Evolutionary conservation across 1,284 basidiomycete species (phyloP).

Genomic region (Ganoderma leucocontextum): DNA sequence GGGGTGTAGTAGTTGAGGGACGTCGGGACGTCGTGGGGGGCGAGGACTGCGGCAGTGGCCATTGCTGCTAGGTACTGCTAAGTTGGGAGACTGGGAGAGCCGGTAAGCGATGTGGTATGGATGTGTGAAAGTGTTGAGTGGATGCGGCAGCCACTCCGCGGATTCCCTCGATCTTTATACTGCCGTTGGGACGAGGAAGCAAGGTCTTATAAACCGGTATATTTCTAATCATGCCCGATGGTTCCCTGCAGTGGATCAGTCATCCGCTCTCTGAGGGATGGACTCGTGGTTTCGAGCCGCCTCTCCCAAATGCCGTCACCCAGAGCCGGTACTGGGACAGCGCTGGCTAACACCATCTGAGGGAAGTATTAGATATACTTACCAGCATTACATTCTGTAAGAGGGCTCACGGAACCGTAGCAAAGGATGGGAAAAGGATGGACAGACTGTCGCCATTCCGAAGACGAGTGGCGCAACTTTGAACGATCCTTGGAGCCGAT

Average conservation of each 20-base stretch:
- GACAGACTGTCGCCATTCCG: constrained; percentile 26
- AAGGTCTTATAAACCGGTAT: not conserved
- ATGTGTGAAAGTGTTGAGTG: not conserved
- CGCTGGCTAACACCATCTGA: constrained; percentile 20
- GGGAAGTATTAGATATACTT: constrained; percentile 14
- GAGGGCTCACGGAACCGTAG: not conserved
- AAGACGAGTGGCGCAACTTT: constrained; percentile 24
- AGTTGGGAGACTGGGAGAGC: not conserved
- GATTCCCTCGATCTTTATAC: constrained; percentile 10
- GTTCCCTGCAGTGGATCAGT: constrained; percentile 6
- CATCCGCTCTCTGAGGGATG: constrained; percentile 3
- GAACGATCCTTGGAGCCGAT: not conserved
- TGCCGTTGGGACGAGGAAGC: not conserved
- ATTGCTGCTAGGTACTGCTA: not conserved
- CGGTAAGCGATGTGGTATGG: not conserved
- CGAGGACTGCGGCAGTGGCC: constrained; percentile 21
- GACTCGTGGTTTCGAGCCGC: not conserved
- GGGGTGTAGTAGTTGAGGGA: constrained; percentile 38
- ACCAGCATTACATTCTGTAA: not conserved
- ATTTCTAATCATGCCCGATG: constrained; percentile 15
- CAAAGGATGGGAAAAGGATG: not conserved
- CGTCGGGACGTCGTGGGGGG: constrained; percentile 34
- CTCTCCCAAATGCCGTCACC: not conserved
- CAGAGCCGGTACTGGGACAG: not conserved
- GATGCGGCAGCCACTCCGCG: not conserved